Evolutionary conservation across 306 rosid species (phyloP).

Genomic region (Hippophae rhamnoides): DNA sequence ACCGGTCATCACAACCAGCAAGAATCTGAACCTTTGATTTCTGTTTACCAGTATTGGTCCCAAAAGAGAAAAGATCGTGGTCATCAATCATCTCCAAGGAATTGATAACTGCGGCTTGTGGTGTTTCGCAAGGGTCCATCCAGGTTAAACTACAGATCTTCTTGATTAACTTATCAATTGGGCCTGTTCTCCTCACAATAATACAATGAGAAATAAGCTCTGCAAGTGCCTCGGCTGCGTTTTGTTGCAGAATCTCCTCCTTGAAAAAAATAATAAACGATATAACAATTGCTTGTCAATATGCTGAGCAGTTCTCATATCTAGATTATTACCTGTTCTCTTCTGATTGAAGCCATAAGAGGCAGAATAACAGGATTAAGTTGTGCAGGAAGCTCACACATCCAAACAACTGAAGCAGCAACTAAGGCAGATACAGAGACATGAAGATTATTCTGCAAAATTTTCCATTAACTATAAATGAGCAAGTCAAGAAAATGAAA

Average conservation of each 20-base stretch:
- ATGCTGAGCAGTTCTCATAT: conserved; percentile 4
- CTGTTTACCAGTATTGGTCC: conserved; percentile 49
- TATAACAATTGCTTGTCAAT: conserved; percentile 9
- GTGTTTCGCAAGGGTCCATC: conserved; percentile 87
- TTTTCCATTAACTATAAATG: conserved; percentile 25
- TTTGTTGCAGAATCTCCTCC: conserved; percentile 92
- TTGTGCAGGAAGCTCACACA: conserved; percentile 80
- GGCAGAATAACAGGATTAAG: conserved; percentile 89
- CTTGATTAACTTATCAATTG: conserved; percentile 87
- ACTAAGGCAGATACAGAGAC: conserved; percentile 75
- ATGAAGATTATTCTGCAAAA: conserved; percentile 81
- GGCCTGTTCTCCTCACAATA: conserved; percentile 64
- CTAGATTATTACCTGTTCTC: conserved; percentile 69
- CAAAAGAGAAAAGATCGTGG: conserved; percentile 67
- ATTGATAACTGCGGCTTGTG: conserved; percentile 67
- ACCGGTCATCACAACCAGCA: conserved; percentile 78
- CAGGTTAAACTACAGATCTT: conserved; percentile 81
- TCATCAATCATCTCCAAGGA: conserved; percentile 79
- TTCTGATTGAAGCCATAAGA: conserved; percentile 86
- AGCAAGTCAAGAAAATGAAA: conserved; percentile 16
- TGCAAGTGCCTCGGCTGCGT: conserved; percentile 94
- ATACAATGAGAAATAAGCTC: conserved; percentile 82
- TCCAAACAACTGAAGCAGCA: conserved; percentile 97
- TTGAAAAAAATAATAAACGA: conserved; percentile 27
- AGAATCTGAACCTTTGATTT: conserved; percentile 56